Conservation (phyloP, 164 flowering plant genomes). For the Malania oleifera region DNA sequence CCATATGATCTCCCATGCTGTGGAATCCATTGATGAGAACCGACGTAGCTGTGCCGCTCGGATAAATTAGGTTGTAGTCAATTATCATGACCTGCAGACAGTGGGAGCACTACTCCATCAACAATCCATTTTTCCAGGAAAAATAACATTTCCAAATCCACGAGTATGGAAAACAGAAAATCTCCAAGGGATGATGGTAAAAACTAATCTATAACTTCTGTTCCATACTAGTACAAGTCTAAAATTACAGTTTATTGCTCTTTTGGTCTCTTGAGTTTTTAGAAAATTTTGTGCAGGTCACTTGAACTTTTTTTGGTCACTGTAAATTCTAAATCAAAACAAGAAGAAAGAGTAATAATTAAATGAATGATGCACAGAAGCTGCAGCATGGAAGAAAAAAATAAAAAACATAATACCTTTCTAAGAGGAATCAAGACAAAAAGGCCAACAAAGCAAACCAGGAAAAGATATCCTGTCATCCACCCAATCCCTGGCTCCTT, state of each 20-base stretch:
- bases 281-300: too few species aligned
- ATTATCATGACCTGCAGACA: conserved; percentile 65
- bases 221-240: too few species aligned
- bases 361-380: too few species aligned
- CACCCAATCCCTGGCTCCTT: conserved; percentile 82
- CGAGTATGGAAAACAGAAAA: too few species aligned
- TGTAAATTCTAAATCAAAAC: too few species aligned
- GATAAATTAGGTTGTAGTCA: conserved; percentile 74
- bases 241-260: too few species aligned
- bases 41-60: conserved; percentile 85
- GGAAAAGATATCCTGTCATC: conserved; percentile 67
- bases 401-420: conserved; percentile 40
- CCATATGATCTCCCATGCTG: conserved; percentile 49
- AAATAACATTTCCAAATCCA: too few species aligned
- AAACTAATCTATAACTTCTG: too few species aligned
- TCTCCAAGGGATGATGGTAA: too few species aligned
- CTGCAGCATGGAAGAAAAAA: neutral
- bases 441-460: conserved; percentile 78
- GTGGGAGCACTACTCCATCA: neutral
- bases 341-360: too few species aligned
- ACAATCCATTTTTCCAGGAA: neutral
- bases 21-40: conserved; percentile 94
- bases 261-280: too few species aligned
- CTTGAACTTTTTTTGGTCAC: too few species aligned
- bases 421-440: conserved; percentile 82